Conservation (phyloP, 148 eudicot species). For the Dysphania ambrosioides region DNA sequence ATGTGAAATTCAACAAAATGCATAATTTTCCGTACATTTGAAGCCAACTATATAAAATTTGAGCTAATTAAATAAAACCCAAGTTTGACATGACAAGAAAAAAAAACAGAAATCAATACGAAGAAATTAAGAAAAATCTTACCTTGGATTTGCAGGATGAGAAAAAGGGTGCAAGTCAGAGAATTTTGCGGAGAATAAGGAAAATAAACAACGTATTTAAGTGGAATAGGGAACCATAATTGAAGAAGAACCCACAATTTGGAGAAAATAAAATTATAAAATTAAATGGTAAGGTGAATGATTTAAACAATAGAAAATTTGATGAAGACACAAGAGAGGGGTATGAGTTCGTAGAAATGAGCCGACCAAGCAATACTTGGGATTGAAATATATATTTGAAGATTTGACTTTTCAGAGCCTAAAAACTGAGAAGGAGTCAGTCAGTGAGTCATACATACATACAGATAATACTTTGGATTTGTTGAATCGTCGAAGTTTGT, state of each 20-base stretch:
- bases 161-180: not conserved
- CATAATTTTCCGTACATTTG: not conserved
- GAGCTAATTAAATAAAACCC: not conserved
- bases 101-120: not conserved
- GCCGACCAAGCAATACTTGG: not conserved
- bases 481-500: not conserved
- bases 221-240: not conserved
- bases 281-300: no score
- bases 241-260: not conserved
- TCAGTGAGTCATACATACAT: no score
- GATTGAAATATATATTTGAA: not conserved
- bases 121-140: not conserved
- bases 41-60: not conserved
- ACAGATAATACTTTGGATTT: not conserved
- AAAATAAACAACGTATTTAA: no score
- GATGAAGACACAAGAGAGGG: not conserved
- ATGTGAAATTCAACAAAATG: not conserved
- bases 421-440: not conserved
- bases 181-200: not conserved
- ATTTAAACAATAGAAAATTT: no score
- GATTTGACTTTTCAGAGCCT: not conserved
- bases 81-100: not conserved
- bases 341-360: not conserved
- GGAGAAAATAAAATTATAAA: no score
- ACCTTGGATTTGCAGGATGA: not conserved